Percentiles rank a stretch among this genome's conserved stretches.
Evolutionary conservation across 495 filamentous ascomycete species (phyloP).

Genomic region (Rhizodiscina lignyota): DNA sequence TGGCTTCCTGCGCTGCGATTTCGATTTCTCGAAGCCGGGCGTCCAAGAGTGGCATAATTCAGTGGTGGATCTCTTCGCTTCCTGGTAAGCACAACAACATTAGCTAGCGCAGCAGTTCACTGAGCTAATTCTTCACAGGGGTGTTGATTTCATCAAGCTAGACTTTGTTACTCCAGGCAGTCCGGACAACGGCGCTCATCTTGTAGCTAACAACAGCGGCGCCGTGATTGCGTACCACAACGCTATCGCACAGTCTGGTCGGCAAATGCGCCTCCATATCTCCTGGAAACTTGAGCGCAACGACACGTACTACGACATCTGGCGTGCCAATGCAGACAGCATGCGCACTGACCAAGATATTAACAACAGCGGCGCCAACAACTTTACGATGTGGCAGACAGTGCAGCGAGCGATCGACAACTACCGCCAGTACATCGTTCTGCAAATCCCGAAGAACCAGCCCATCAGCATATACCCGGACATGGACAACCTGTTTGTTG

Average conservation of each 20-base stretch:
- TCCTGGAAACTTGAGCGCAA: slow-evolving; percentile 20
- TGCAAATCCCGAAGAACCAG: slow-evolving; percentile 6
- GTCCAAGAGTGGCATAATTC: no score
- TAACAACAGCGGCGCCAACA: slow-evolving; percentile 12
- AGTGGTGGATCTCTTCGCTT: no score
- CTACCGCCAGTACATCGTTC: slow-evolving; percentile 17
- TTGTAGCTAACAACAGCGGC: slow-evolving; percentile 10
- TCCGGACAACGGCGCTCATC: slow-evolving; percentile 11
- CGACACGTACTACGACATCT: slow-evolving; percentile 11
- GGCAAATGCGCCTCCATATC: slow-evolving; percentile 15
- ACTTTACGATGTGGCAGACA: slow-evolving; percentile 13
- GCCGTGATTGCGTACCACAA: slow-evolving; percentile 13
- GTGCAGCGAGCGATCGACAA: slow-evolving; percentile 19
- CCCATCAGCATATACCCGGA: slow-evolving; percentile 17
- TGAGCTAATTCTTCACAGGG: no score
- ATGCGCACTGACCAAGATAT: slow-evolving; percentile 19
- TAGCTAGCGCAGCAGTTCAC: no score
- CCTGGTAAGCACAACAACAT: no score
- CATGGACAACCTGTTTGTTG: slow-evolving; percentile 18
- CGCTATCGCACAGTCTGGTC: slow-evolving; percentile 15
- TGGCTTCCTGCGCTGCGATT: no score
- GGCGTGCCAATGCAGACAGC: slow-evolving; percentile 13
- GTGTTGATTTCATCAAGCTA: no score
- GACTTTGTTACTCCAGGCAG: slow-evolving; percentile 18
- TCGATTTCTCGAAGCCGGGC: no score